These are phyloP conservation scores for Elaeis guineensis DNA, from an alignment of 176 grass and related monocot species.

Conservation along the genomic window DNA sequence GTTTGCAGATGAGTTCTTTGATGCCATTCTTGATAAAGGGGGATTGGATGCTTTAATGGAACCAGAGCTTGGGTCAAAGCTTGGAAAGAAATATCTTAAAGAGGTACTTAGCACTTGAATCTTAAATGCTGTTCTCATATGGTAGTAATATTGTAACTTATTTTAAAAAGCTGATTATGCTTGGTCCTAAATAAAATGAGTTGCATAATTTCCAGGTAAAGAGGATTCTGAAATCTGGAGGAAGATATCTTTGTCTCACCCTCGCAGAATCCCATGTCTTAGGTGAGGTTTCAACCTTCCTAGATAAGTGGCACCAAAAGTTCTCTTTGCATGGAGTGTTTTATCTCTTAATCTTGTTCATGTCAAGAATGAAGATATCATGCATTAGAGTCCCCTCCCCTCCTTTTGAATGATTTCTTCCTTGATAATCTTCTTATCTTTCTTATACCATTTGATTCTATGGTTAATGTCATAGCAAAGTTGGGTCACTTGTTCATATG, in stretches of 20 bases:
- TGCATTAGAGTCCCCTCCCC: too few species aligned
- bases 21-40: constrained; percentile 90
- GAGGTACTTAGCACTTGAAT: constrained; percentile 38
- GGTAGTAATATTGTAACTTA: too few species aligned
- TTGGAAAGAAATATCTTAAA: constrained; percentile 83
- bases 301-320: neutral
- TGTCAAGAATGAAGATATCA: too few species aligned
- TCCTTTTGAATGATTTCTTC: too few species aligned
- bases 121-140: constrained; percentile 7
- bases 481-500: too few species aligned
- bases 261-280: constrained; percentile 95
- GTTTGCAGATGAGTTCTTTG: constrained; percentile 80
- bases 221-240: constrained; percentile 76
- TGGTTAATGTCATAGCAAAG: too few species aligned
- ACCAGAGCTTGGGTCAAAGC: constrained; percentile 58
- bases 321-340: too few species aligned
- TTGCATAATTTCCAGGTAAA: constrained; percentile 40
- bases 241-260: constrained; percentile 80
- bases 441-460: too few species aligned
- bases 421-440: too few species aligned
- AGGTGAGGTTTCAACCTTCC: constrained; percentile 33
- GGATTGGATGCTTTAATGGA: constrained; percentile 98
- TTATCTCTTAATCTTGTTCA: too few species aligned
- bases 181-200: neutral
- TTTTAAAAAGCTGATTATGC: too few species aligned